Evolutionary conservation across 2,329 filamentous ascomycete species (phyloP).

Genomic region (Aspergillus japonicus): DNA sequence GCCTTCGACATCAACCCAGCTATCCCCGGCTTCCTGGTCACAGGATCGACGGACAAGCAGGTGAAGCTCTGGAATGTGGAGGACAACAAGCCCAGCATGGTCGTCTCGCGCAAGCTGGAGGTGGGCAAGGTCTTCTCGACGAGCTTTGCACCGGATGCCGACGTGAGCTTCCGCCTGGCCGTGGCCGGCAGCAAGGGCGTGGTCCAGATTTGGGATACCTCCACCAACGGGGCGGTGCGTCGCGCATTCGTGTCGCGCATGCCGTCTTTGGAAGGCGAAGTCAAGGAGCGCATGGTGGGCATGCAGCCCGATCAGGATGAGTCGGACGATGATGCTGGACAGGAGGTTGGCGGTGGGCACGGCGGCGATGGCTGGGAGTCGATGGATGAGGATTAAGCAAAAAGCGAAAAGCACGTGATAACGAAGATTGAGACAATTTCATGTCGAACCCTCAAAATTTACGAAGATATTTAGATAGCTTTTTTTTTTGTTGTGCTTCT

Average conservation of each 20-base stretch:
- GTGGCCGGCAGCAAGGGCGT: constrained; percentile 92
- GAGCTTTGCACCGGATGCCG: constrained; percentile 81
- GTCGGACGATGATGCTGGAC: constrained; percentile 62
- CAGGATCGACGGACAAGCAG: constrained; percentile 88
- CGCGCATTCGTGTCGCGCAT: constrained; percentile 76
- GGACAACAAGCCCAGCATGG: constrained; percentile 77
- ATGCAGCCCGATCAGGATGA: constrained; percentile 66
- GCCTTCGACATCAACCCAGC: constrained; percentile 88
- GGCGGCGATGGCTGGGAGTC: constrained; percentile 55
- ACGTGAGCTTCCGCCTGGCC: constrained; percentile 87
- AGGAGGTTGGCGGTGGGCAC: constrained; percentile 50
- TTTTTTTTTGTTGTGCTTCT: background rate
- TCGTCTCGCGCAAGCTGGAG: constrained; percentile 86
- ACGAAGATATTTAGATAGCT: constrained; percentile 5
- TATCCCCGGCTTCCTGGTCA: constrained; percentile 90
- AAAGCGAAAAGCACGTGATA: background rate
- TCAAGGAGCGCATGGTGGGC: constrained; percentile 73
- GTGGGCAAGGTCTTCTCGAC: constrained; percentile 94
- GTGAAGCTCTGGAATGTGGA: constrained; percentile 97
- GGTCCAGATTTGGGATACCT: constrained; percentile 94
- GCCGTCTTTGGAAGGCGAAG: constrained; percentile 59
- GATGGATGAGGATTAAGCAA: constrained; percentile 51
- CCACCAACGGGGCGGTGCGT: constrained; percentile 85
- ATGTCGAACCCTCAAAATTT: background rate
- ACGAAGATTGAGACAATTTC: background rate